Percentiles rank a stretch among this genome's conserved stretches.
Evolutionary conservation across 208 protist genomes (phyloP).

Genomic region (Herpetomonas samuelpessoai): DNA sequence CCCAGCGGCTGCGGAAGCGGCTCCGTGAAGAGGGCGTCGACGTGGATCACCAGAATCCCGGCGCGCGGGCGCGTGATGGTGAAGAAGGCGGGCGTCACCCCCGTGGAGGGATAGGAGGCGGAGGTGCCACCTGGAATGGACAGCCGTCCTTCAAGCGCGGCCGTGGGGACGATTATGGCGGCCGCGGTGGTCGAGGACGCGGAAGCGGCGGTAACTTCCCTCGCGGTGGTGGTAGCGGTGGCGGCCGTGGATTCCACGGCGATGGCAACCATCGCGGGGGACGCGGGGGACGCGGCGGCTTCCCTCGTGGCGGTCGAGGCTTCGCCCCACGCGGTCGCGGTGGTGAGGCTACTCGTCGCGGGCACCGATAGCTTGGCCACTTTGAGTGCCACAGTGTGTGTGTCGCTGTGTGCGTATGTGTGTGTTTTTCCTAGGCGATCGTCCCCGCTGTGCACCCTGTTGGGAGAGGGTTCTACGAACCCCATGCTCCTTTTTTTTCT

Average conservation of each 20-base stretch:
- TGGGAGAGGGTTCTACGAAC: no score
- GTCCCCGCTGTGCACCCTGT: no score
- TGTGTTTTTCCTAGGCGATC: no score
- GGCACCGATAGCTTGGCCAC: no score
- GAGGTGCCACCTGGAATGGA: neutral
- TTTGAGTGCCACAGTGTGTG: no score
- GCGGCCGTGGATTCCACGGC: neutral
- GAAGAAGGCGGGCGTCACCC: slow-evolving; percentile 15
- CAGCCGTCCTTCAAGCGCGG: neutral
- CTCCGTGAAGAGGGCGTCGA: slow-evolving; percentile 44
- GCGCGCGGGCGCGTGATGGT: neutral
- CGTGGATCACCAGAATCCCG: neutral
- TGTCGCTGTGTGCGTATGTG: no score
- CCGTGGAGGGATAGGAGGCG: no score
- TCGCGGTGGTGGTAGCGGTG: neutral
- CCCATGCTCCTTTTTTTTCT: no score
- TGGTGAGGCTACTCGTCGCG: no score
- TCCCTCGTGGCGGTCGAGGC: slow-evolving; percentile 7
- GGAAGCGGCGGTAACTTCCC: slow-evolving; percentile 6
- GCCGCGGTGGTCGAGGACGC: slow-evolving; percentile 8
- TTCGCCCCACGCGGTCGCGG: no score
- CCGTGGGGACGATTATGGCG: slow-evolving; percentile 4
- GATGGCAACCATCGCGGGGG: neutral
- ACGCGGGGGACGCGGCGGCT: neutral
- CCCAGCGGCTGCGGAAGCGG: slow-evolving; percentile 52